Evolutionary conservation across 108 stramenopile species (phyloP), one percentile per base, ranked within the genome.

Genomic region (Chaetoceros muelleri): DNA sequence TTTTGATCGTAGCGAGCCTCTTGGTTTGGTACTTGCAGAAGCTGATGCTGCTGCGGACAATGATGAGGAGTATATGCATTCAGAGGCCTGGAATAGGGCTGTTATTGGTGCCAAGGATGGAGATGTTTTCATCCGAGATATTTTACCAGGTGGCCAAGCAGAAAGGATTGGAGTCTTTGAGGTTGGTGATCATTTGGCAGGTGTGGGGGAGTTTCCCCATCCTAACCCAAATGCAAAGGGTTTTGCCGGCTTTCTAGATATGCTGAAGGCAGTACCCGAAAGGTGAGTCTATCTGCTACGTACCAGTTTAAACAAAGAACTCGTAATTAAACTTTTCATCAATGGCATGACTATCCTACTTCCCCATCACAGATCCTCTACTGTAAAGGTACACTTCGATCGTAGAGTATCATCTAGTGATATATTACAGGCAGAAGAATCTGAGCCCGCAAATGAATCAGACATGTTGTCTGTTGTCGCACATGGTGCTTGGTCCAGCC

Each of bases 141-240:
- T 81, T 53, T 59, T 78, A 13, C 56, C 55, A 2, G 71, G 53
- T 30, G 57, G 82, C 13, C 88, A 90, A 60, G 88, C 88, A 10
- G 72, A 70, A 27, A 56, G 48, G 25, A 46, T 90, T 48, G 82
- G 80, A 25, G 73, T 85, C 27, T 85, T 85, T 67, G 76, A 90
- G 69, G 57, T 90, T 25, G 88, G 88, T 18, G 88, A 90, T 67
- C 75, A 72, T 2, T 45, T 90, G 25, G 60, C 65, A 24, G 88
- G 84, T 20, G 73, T 90, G 23, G 88, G 88, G 25, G 84, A 90
- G 44, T 59, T 85, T 18, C 84, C 84, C 0, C n/a, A n/a, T n/a
- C n/a, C n/a, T n/a, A n/a, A n/a, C n/a, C 66, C 85, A 22, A 45
- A 66, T 46, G 74, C 56, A 26, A 73, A 74, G 28, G 88, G 88